These are phyloP conservation scores for Fusarium annulatum DNA, from an alignment of 2,329 filamentous ascomycete species.

Conservation along the genomic window DNA sequence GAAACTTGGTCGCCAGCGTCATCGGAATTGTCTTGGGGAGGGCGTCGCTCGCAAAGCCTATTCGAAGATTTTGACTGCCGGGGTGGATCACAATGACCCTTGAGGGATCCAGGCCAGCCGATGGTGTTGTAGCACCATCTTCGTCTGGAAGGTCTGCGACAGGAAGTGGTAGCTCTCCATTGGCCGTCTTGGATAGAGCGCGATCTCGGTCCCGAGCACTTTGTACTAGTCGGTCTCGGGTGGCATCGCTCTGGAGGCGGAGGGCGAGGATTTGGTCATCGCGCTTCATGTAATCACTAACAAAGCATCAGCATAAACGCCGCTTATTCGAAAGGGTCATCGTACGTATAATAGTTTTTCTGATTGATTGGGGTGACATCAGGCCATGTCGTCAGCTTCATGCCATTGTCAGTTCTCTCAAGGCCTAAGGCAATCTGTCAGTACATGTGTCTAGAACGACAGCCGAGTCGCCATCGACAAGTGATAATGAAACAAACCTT, in stretches of 20 bases:
- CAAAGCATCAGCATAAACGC: conserved; percentile 28
- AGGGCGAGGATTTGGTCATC: conserved; percentile 95
- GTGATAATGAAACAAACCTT: conserved; percentile 57
- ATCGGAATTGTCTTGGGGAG: conserved; percentile 94
- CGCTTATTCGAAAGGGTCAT: not conserved
- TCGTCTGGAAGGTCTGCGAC: conserved; percentile 70
- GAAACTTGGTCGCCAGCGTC: conserved; percentile 84
- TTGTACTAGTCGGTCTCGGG: conserved; percentile 84
- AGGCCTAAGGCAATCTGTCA: conserved; percentile 70
- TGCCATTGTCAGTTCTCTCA: conserved; percentile 97
- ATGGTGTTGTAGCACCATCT: conserved; percentile 64
- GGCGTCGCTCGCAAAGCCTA: conserved; percentile 95
- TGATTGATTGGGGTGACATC: conserved; percentile 95
- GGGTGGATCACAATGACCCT: conserved; percentile 96
- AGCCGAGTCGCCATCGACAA: conserved; percentile 9
- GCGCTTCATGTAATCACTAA: conserved; percentile 95
- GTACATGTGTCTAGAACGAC: conserved; percentile 32
- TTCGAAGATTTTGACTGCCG: conserved; percentile 93
- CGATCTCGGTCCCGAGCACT: conserved; percentile 89
- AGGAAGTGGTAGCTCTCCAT: conserved; percentile 71
- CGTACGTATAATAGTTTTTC: conserved; percentile 98
- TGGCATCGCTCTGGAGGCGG: conserved; percentile 88
- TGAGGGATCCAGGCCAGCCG: conserved; percentile 77
- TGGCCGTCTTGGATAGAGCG: conserved; percentile 79
- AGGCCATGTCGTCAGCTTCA: conserved; percentile 95